phyloP scores from a whole-genome alignment of 345 rosid species.

The Boechera retrofracta region DNA sequence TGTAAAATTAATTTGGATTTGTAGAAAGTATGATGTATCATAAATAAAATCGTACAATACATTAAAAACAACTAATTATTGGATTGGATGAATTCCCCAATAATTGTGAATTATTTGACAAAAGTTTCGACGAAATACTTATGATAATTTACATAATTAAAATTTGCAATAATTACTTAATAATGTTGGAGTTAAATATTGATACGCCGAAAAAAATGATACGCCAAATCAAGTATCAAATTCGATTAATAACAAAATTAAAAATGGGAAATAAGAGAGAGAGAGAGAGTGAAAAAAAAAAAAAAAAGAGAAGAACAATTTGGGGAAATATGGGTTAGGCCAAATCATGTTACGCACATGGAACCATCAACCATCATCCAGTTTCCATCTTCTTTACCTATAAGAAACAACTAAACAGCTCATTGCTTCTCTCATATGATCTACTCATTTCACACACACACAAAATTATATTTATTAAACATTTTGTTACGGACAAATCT shows the following conservation, averaged over 20 bases:
- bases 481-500: not conserved
- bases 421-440: slow-evolving; percentile 27
- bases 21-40: not conserved
- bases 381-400: slow-evolving; percentile 34
- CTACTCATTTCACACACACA: slow-evolving; percentile 36
- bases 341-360: slow-evolving; percentile 49
- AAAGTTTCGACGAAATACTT: not conserved
- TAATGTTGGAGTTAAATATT: slow-evolving; percentile 30
- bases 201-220: slow-evolving; percentile 14
- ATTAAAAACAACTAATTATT: too few species aligned
- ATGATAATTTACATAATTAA: slow-evolving; percentile 10
- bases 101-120: not conserved
- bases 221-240: slow-evolving; percentile 33
- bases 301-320: not conserved
- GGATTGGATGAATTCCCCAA: not conserved
- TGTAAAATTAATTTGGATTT: not conserved
- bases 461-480: not conserved
- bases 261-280: not conserved
- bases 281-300: too few species aligned
- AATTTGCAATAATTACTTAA: slow-evolving; percentile 11
- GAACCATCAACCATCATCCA: slow-evolving; percentile 42
- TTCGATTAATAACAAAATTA: not conserved
- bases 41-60: not conserved
- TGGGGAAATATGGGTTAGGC: slow-evolving; percentile 29
- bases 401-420: slow-evolving; percentile 41